Base-by-base conservation (phyloP, 176 grass and related monocot genomes). In the Hordeum marinum region DNA sequence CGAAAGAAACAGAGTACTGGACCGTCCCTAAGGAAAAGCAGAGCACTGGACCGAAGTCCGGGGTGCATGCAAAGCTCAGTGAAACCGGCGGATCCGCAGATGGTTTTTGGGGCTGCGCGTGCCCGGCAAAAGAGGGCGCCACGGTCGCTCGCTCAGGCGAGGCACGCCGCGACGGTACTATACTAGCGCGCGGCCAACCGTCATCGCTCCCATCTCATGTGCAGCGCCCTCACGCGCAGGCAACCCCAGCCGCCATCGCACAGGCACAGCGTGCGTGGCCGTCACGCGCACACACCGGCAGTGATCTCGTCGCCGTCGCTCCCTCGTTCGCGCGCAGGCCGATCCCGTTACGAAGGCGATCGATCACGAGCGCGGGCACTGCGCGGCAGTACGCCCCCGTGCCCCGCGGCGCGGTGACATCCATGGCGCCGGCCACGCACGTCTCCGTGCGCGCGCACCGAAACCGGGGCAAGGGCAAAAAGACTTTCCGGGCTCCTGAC, bases 361-460 rank as follows among this genome's bases (percentile, higher is more conserved):
- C 61, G 61, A 29, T 63, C 61, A 52, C 15, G 61, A 8, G 61
- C 1, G 11, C 61, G 12, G 23, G 24, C 60, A 27, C 24, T 13
- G 10, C 5, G 11, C 24, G 27, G 2, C 5, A 36, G 60, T 1
- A 37, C 29, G 50, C 11, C 6, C 27, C 80, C 80, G 79, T 84
- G 81, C 87, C 76, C n/a, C 10, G 59, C 55, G 0, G 42, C 32
- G 81, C 58, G 71, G 74, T 78, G 77, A 40, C 80, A 4, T 26
- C 26, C 68, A 48, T 62, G 27, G 55, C 63, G 36, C 48, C 32
- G 43, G 31, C n/a, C 32, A 4, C 46, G 17, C 3, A 27, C 60
- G 43, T 13, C 6, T n/a, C n/a, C n/a, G n/a, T n/a, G n/a, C n/a
- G 45, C 14, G 61, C 25, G 48, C 79, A 72, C 45, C 24, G 21